Base-by-base conservation (phyloP, 192 early-diverging fungal species). In the Umbelopsis sp. region DNA sequence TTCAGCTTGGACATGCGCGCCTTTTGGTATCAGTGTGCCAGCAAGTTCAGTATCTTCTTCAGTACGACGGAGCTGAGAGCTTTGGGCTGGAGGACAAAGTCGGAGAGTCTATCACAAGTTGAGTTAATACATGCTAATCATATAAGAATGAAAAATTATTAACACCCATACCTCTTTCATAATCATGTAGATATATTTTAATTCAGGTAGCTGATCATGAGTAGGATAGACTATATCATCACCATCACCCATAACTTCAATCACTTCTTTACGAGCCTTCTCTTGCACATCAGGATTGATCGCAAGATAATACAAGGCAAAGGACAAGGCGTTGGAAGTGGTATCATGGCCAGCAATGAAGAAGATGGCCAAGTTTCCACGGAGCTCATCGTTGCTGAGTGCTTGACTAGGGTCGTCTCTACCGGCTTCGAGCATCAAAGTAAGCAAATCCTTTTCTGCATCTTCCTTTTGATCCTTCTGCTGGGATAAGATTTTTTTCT, bases 181-280 rank as follows among this genome's bases (percentile, higher is more conserved):
- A 20, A 70, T 20, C 3, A 13, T 69, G 41, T 82, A 79, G 5
- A 88, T 37, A 37, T 86, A 88, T 30, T 74, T 74, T 15, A 88
- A 74, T 50, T 82, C 72, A 55, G 84, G 85, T 4, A 82, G 44
- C 70, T 88, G 82, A 9, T 82, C 82, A 16, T 55, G 18, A 21
- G 49, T 66, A 15, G 74, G 69, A 13, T 67, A 48, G 3, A 71
- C 46, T 44, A 68, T 66, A 20, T 68, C 46, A 37, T 41, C 30
- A 1, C 16, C 44, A 30, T 76, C 74, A 16, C 74, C 74, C 5
- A 76, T 35, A 22, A 76, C 30, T 25, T 23, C 23, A 64, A 71
- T 11, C 1, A 47, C 58, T 64, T 76, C 74, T 25, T 71, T 53
- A 18, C 74, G 37, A 15, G 74, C 74, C 25, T 49, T 51, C 9